These are phyloP conservation scores for Vishniacozyma victoriae DNA, from an alignment of 768 basidiomycete genomes.

Conservation along the genomic window DNA sequence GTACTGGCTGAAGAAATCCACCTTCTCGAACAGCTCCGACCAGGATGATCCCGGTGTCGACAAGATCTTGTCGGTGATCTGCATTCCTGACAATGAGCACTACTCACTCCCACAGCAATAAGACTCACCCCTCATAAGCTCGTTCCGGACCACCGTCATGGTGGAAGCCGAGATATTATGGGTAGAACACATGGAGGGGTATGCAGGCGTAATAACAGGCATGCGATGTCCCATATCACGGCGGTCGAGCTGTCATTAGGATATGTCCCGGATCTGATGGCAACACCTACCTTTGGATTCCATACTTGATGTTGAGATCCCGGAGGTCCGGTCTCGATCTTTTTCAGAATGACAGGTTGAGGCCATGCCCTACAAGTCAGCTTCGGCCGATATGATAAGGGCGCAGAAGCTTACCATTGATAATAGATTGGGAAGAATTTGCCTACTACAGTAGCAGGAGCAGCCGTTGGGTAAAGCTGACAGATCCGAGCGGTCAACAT, in stretches of 20 bases:
- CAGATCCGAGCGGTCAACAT: conserved; percentile 99
- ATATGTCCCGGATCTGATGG: neutral
- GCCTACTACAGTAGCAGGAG: conserved; percentile 90
- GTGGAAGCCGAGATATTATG: conserved; percentile 96
- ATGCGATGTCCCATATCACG: conserved; percentile 69
- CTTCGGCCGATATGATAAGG: neutral
- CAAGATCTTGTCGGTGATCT: conserved; percentile 88
- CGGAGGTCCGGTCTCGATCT: conserved; percentile 89
- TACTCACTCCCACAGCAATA: neutral
- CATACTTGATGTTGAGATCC: conserved; percentile 76
- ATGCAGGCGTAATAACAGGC: conserved; percentile 99
- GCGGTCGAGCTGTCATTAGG: conserved; percentile 25
- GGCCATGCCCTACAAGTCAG: conserved; percentile 76
- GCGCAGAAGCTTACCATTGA: conserved; percentile 75
- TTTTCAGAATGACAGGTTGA: conserved; percentile 91
- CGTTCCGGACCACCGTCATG: conserved; percentile 90
- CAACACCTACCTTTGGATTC: conserved; percentile 77
- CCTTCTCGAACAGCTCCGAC: conserved; percentile 89
- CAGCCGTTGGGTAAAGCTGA: conserved; percentile 92
- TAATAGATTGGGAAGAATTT: conserved; percentile 98
- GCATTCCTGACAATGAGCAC: conserved; percentile 59
- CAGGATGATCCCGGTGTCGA: conserved; percentile 67
- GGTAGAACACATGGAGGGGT: conserved; percentile 97
- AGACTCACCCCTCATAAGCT: conserved; percentile 79
- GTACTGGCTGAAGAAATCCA: conserved; percentile 96